Conservation (phyloP, 2,329 filamentous ascomycete genomes). For the Drechslerella dactyloides region DNA sequence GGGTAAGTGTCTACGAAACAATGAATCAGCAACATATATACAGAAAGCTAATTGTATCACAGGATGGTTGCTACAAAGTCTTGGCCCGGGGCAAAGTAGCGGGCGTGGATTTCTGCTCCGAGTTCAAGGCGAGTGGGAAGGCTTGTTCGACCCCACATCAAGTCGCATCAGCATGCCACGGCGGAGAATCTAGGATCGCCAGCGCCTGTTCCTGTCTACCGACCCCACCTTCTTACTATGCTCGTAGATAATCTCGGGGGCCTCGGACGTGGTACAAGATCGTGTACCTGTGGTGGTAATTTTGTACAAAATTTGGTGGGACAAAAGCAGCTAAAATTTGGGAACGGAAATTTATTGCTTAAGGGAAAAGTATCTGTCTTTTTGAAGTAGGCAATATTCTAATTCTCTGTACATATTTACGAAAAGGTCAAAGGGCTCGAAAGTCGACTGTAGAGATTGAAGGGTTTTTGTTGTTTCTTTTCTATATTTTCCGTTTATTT, state of each 20-base stretch:
- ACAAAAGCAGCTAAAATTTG: too few relatives aligned
- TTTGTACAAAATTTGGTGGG: too few relatives aligned
- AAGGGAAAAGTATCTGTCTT: too few relatives aligned
- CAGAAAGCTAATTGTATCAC: background rate
- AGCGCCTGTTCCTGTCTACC: constrained; percentile 12
- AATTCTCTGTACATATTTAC: too few relatives aligned
- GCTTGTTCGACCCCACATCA: background rate
- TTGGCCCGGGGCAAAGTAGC: background rate
- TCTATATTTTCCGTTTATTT: too few relatives aligned
- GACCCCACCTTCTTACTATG: background rate
- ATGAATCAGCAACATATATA: background rate
- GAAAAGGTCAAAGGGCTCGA: too few relatives aligned
- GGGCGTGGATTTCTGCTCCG: constrained; percentile 7
- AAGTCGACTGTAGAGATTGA: too few relatives aligned
- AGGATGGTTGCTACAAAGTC: constrained; percentile 7
- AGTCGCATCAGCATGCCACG: background rate
- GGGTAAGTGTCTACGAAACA: background rate
- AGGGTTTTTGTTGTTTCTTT: too few relatives aligned
- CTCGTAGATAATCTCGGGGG: background rate
- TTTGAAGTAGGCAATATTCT: too few relatives aligned
- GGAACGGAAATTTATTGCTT: too few relatives aligned
- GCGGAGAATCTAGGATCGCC: background rate
- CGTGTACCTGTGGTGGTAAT: too few relatives aligned
- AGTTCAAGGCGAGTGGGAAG: background rate
- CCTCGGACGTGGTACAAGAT: too few relatives aligned